Evolutionary conservation across 305 asterid species (phyloP).

Genomic region (Rubia balearica): DNA sequence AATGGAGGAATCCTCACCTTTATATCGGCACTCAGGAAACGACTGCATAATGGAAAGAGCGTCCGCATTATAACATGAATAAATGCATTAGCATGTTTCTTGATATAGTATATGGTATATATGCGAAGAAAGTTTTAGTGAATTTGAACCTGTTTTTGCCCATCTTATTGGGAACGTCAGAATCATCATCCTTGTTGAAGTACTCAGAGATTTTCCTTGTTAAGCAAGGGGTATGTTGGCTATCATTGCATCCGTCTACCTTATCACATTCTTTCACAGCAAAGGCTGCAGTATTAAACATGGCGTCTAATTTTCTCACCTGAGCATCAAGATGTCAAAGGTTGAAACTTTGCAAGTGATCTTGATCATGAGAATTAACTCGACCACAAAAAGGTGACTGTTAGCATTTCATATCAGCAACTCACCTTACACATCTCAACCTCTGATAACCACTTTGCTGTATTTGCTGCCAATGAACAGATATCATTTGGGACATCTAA

Average conservation of each 20-base stretch:
- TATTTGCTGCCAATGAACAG: slow-evolving; percentile 65
- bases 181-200: slow-evolving; percentile 45
- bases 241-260: slow-evolving; percentile 46
- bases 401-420: slow-evolving; percentile 14
- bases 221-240: slow-evolving; percentile 72
- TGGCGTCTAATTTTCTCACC: slow-evolving; percentile 69
- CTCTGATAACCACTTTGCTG: slow-evolving; percentile 81
- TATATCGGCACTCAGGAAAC: slow-evolving; percentile 77
- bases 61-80: background rate
- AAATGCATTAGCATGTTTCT: background rate
- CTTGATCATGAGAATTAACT: background rate
- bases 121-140: background rate
- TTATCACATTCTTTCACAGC: slow-evolving; percentile 64
- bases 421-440: slow-evolving; percentile 89
- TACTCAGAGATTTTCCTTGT: slow-evolving; percentile 63
- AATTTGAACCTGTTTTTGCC: slow-evolving; percentile 55
- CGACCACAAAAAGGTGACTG: background rate
- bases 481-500: slow-evolving; percentile 58
- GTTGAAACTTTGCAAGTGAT: background rate
- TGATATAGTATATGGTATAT: background rate
- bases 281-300: slow-evolving; percentile 55
- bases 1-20: slow-evolving; percentile 39
- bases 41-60: slow-evolving; percentile 46
- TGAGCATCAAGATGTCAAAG: slow-evolving; percentile 16
- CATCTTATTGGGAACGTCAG: slow-evolving; percentile 36